Evolutionary conservation across 306 rosid genomes (phyloP).

Genomic region (Mimosa bimucronata): DNA sequence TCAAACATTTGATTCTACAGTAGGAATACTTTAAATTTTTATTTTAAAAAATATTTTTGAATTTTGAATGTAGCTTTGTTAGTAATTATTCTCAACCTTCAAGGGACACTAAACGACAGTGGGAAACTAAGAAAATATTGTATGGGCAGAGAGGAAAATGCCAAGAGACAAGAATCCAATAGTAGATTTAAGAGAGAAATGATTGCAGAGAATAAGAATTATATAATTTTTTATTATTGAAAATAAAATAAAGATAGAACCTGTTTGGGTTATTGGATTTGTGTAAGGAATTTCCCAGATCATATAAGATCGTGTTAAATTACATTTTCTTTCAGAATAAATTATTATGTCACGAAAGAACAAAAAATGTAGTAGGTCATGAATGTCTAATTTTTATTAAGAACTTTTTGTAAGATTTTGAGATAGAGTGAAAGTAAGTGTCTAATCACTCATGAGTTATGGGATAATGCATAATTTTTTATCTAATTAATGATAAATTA

Average conservation of each 20-base stretch:
- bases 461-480: not conserved
- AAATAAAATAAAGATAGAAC: slow-evolving; percentile 21
- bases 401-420: not conserved
- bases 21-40: not conserved
- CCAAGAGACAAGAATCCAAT: slow-evolving; percentile 1
- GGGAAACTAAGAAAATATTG: not conserved
- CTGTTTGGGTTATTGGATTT: not conserved
- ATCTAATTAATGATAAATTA: not conserved
- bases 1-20: not conserved
- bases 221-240: not conserved
- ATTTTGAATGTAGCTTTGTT: not conserved
- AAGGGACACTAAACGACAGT: not conserved
- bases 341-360: too few species aligned
- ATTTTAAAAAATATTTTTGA: not conserved
- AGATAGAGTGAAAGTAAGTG: not conserved
- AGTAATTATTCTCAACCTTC: not conserved
- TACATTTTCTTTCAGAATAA: too few species aligned
- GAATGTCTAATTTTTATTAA: not conserved
- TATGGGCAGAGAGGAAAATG: not conserved
- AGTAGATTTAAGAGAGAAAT: slow-evolving; percentile 6
- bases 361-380: not conserved
- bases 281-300: too few species aligned
- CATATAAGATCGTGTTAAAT: not conserved
- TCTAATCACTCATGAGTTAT: not conserved
- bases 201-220: not conserved